Percentiles rank a stretch among this genome's conserved stretches.
Conservation (phyloP, 116 monocot species). For the Zostera marina region DNA sequence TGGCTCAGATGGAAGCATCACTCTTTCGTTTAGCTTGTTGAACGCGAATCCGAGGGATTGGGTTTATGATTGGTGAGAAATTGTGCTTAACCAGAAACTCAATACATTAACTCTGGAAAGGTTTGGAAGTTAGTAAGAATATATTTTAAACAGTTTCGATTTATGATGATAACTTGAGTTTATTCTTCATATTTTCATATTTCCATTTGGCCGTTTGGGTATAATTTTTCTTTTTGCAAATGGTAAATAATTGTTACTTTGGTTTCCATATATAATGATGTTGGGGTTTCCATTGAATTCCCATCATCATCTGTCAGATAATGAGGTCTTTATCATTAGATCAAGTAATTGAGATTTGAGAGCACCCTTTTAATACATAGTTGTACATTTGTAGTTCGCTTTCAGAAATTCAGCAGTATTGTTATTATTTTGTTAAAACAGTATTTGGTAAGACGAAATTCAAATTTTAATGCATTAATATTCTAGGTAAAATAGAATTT, state of each 20-base stretch:
- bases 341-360: neutral
- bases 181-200: too few relatives aligned
- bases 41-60: slow-evolving; percentile 78
- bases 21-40: slow-evolving; percentile 76
- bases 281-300: too few relatives aligned
- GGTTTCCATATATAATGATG: too few relatives aligned
- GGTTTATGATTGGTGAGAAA: slow-evolving; percentile 75
- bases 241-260: too few relatives aligned
- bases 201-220: too few relatives aligned
- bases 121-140: neutral
- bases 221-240: too few relatives aligned
- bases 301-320: too few relatives aligned
- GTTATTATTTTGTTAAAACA: neutral
- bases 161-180: too few relatives aligned
- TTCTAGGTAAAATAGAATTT: neutral
- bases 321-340: too few relatives aligned
- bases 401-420: neutral
- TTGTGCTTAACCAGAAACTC: neutral
- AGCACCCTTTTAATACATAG: neutral
- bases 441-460: too few relatives aligned
- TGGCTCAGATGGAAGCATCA: slow-evolving; percentile 65
- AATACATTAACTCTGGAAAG: neutral
- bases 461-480: too few relatives aligned
- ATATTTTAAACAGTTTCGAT: too few relatives aligned
- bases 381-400: neutral